These are phyloP conservation scores for Blastobotrys apis DNA, from an alignment of 1,139 yeast species.

Conservation along the genomic window DNA sequence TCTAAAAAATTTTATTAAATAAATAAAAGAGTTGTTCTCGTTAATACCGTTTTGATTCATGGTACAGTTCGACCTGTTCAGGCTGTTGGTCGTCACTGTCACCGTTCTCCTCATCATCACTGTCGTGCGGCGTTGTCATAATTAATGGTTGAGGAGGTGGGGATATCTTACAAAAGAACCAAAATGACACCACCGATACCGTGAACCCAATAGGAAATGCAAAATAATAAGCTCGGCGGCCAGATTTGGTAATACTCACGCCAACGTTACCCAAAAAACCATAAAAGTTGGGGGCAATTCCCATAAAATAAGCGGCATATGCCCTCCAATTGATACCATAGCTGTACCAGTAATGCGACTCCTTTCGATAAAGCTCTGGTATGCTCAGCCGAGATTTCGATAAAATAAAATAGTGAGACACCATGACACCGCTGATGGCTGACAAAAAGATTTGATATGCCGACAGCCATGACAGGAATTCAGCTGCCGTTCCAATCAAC, in stretches of 20 bases:
- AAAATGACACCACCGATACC: constrained; percentile 16
- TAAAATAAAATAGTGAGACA: constrained; percentile 61
- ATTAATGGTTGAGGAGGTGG: no score
- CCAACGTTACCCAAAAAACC: constrained; percentile 63
- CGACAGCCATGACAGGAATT: constrained; percentile 65
- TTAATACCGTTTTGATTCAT: neutral
- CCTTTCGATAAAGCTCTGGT: constrained; percentile 51
- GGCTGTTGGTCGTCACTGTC: no score
- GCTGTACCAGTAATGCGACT: constrained; percentile 46
- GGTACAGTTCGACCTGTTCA: neutral
- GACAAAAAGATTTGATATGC: constrained; percentile 74
- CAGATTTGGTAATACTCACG: constrained; percentile 15
- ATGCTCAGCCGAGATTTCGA: constrained; percentile 62
- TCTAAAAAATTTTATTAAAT: neutral
- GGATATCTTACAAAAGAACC: constrained; percentile 3
- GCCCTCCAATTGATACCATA: constrained; percentile 65
- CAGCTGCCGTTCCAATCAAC: constrained; percentile 57
- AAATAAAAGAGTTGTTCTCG: no score
- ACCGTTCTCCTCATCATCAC: no score
- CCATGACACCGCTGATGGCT: constrained; percentile 68
- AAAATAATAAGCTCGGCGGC: constrained; percentile 17
- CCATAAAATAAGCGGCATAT: constrained; percentile 45
- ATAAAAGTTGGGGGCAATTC: constrained; percentile 70
- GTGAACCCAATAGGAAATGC: constrained; percentile 22
- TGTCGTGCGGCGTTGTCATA: no score